Percentiles rank a stretch among this genome's conserved stretches.
These are phyloP conservation scores for Grigorovia yakushimaensis DNA, from an alignment of 805 yeast genomes.

Conservation along the genomic window DNA sequence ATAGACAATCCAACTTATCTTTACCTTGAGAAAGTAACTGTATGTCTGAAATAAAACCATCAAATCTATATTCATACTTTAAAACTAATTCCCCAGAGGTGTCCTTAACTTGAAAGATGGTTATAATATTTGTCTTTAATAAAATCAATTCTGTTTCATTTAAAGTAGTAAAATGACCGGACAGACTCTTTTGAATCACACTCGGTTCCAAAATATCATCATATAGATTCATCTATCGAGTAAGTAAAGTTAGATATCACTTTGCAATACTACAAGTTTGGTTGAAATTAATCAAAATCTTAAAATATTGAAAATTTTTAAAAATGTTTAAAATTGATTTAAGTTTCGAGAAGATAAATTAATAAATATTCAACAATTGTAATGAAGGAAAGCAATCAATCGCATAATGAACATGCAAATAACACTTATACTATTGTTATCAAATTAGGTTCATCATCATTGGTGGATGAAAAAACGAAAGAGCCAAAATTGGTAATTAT, in stretches of 20 bases:
- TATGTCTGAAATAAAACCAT: slow-evolving; percentile 59
- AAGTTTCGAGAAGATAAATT: too few species aligned
- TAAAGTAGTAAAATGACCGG: slow-evolving; percentile 39
- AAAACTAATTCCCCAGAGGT: slow-evolving; percentile 27
- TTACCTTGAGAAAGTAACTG: slow-evolving; percentile 36
- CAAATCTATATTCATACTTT: slow-evolving; percentile 56
- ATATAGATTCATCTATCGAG: slow-evolving; percentile 59
- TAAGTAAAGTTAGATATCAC: too few species aligned
- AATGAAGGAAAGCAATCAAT: background rate
- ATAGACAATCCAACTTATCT: slow-evolving; percentile 50
- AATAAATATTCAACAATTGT: background rate
- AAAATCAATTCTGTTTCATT: slow-evolving; percentile 46
- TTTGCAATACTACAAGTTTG: too few species aligned
- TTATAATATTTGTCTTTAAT: slow-evolving; percentile 58
- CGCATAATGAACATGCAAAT: background rate
- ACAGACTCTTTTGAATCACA: slow-evolving; percentile 50
- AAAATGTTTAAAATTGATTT: background rate
- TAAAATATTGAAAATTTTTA: background rate
- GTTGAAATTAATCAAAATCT: too few species aligned
- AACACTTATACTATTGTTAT: slow-evolving; percentile 41
- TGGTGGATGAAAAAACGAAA: slow-evolving; percentile 82
- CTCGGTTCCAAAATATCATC: slow-evolving; percentile 71
- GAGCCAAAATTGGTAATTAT: slow-evolving; percentile 88
- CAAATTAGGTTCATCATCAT: slow-evolving; percentile 75
- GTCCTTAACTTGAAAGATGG: slow-evolving; percentile 17